phyloP scores from a whole-genome alignment of 2,329 filamentous ascomycete species.

The Coleophoma crateriformis region DNA sequence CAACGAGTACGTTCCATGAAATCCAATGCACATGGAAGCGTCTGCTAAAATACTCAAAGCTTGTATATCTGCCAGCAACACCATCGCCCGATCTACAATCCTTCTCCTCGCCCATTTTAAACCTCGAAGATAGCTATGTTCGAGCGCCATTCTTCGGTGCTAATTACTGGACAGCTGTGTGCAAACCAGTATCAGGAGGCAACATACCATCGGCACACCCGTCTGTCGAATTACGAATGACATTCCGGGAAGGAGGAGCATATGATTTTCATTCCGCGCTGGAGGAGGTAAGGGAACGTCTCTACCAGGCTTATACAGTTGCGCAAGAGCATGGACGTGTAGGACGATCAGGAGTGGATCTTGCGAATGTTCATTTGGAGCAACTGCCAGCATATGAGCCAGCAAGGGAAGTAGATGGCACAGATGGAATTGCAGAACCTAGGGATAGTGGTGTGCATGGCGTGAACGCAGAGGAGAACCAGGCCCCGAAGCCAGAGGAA shows the following conservation, averaged over 20 bases:
- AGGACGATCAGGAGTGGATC: conserved; percentile 41
- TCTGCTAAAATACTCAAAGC: conserved; percentile 37
- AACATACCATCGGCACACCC: conserved; percentile 71
- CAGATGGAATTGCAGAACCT: conserved; percentile 14
- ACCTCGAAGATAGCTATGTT: conserved; percentile 80
- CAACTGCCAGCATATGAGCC: conserved; percentile 85
- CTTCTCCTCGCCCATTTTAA: conserved; percentile 83
- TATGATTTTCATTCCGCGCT: conserved; percentile 83
- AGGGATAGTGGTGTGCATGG: conserved; percentile 14
- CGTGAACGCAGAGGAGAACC: conserved; percentile 6
- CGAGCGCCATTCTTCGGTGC: conserved; percentile 88
- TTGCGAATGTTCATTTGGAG: conserved; percentile 70
- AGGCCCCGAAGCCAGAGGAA: conserved; percentile 5
- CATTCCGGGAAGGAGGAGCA: conserved; percentile 92
- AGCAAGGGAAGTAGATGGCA: conserved; percentile 18
- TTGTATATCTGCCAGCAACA: conserved; percentile 79
- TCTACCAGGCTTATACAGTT: conserved; percentile 75
- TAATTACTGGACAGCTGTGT: conserved; percentile 79
- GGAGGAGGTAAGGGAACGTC: conserved; percentile 76
- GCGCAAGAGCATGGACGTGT: conserved; percentile 61
- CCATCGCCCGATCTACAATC: conserved; percentile 67
- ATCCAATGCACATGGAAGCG: too few species aligned
- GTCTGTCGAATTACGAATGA: conserved; percentile 75
- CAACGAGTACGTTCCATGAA: conserved; percentile 57
- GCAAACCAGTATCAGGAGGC: conserved; percentile 77